These are phyloP conservation scores for Parietaria judaica DNA, from an alignment of 306 rosid genomes.

Conservation along the genomic window DNA sequence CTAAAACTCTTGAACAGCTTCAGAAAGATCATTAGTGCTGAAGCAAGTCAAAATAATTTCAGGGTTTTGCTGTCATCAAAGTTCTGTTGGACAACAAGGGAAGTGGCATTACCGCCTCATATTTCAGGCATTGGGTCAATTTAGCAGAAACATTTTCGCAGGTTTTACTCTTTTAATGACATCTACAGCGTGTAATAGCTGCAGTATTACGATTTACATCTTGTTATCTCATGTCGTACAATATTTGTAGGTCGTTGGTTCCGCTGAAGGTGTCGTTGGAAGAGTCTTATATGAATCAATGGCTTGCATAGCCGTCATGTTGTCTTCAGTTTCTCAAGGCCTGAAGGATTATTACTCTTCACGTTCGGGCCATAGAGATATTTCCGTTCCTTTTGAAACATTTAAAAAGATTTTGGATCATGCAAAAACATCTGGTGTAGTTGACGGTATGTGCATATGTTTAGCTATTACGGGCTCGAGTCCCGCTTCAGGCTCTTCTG, in stretches of 20 bases:
- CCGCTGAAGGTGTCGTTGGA: conserved; percentile 56
- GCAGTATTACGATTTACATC: conserved; percentile 12
- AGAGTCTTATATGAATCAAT: conserved; percentile 66
- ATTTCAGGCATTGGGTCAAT: conserved; percentile 69
- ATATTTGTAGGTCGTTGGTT: conserved; percentile 62
- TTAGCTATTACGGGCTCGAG: conserved; percentile 73
- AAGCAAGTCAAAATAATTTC: conserved; percentile 28
- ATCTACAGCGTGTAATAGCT: conserved; percentile 3
- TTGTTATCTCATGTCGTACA: conserved; percentile 24
- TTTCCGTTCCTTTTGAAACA: conserved; percentile 29
- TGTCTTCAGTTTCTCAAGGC: conserved; percentile 59
- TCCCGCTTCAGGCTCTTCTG: conserved; percentile 80
- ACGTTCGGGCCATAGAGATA: conserved; percentile 35
- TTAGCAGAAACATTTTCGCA: conserved; percentile 62
- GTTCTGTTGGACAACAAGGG: conserved; percentile 56
- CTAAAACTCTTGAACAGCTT: too few relatives aligned
- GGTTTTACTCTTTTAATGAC: conserved; percentile 37
- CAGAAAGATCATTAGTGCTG: not conserved
- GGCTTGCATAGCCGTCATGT: conserved; percentile 64
- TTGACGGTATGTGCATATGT: conserved; percentile 71
- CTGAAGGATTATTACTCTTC: conserved; percentile 37
- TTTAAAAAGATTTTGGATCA: conserved; percentile 61
- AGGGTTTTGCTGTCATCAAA: conserved; percentile 74
- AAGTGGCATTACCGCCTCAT: conserved; percentile 43
- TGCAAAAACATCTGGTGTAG: conserved; percentile 70